A percentile compares a stretch with the other conserved stretches of the same genome.
These are phyloP conservation scores for Clathrospora elynae DNA, from an alignment of 2,329 filamentous ascomycete species.

Conservation along the genomic window DNA sequence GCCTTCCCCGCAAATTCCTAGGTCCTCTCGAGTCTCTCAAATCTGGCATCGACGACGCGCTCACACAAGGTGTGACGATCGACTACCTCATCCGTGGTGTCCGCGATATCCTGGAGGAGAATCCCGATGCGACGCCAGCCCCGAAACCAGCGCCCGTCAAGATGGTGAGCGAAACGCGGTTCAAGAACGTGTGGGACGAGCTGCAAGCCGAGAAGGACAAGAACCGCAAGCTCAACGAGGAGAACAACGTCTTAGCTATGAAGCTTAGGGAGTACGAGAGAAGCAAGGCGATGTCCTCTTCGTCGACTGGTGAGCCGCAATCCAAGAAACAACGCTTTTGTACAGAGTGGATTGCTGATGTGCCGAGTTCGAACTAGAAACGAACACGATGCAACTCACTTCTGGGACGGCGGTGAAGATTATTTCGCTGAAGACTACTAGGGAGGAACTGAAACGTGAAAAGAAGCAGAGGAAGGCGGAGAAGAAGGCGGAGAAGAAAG, in stretches of 20 bases:
- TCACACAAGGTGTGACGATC: slow-evolving; percentile 14
- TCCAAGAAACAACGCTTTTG: background rate
- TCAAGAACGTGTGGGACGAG: slow-evolving; percentile 18
- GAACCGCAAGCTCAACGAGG: slow-evolving; percentile 26
- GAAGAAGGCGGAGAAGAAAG: too few relatives aligned
- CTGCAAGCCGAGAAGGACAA: slow-evolving; percentile 17
- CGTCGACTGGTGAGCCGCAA: background rate
- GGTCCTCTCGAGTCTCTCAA: slow-evolving; percentile 23
- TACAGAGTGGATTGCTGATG: slow-evolving; percentile 1
- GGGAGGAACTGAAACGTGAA: too few relatives aligned
- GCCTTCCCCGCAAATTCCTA: slow-evolving; percentile 25
- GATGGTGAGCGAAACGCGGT: slow-evolving; percentile 21
- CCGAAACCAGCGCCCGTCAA: slow-evolving; percentile 15
- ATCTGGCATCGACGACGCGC: slow-evolving; percentile 13
- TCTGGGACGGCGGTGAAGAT: too few relatives aligned
- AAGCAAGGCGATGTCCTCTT: too few relatives aligned
- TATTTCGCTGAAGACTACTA: too few relatives aligned
- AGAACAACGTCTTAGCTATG: slow-evolving; percentile 27
- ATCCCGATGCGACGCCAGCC: slow-evolving; percentile 7
- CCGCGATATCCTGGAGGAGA: slow-evolving; percentile 12
- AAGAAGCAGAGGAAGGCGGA: too few relatives aligned
- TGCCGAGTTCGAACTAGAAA: background rate
- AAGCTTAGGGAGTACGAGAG: slow-evolving; percentile 20
- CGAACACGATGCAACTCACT: too few relatives aligned
- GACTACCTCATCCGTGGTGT: slow-evolving; percentile 17